Percentiles rank a stretch among this genome's conserved stretches.
These are phyloP conservation scores for Parastagonospora nodorum DNA, from an alignment of 2,329 filamentous ascomycete genomes.

Conservation along the genomic window DNA sequence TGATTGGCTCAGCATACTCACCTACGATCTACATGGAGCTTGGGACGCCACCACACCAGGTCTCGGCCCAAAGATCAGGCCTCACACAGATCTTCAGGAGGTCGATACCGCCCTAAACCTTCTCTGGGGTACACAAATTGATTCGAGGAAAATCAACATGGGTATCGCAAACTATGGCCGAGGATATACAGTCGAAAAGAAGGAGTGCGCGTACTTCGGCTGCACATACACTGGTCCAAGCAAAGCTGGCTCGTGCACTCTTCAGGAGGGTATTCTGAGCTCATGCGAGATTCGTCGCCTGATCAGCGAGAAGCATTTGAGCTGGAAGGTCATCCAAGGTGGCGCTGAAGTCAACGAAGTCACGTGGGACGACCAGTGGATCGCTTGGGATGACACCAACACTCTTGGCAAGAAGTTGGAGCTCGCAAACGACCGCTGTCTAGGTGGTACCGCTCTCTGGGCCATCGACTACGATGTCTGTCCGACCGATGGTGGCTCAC, in stretches of 20 bases:
- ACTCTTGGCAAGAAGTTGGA: slow-evolving; percentile 29
- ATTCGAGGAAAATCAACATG: slow-evolving; percentile 50
- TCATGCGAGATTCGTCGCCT: slow-evolving; percentile 46
- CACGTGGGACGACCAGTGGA: slow-evolving; percentile 46
- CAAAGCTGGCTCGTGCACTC: slow-evolving; percentile 24
- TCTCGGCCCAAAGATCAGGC: slow-evolving; percentile 40
- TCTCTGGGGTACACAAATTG: slow-evolving; percentile 53
- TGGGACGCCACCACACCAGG: slow-evolving; percentile 15
- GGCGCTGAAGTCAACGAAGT: slow-evolving; percentile 43
- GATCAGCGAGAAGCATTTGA: slow-evolving; percentile 22
- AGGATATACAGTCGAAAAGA: slow-evolving; percentile 31
- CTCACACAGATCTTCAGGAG: slow-evolving; percentile 56
- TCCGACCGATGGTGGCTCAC: slow-evolving; percentile 1
- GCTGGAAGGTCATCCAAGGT: slow-evolving; percentile 26
- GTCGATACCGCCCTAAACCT: slow-evolving; percentile 51
- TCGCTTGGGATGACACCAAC: slow-evolving; percentile 47
- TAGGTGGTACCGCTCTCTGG: slow-evolving; percentile 32
- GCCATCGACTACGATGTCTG: slow-evolving; percentile 24
- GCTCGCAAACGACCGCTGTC: slow-evolving; percentile 27
- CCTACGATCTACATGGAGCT: slow-evolving; percentile 52
- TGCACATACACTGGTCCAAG: slow-evolving; percentile 26
- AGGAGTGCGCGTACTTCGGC: slow-evolving; percentile 21
- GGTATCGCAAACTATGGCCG: slow-evolving; percentile 56
- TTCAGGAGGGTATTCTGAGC: slow-evolving; percentile 41
- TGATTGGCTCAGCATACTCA: slow-evolving; percentile 55